Evolutionary conservation across 2,329 filamentous ascomycete genomes (phyloP).

Genomic region (Pseudogymnoascus sp.): DNA sequence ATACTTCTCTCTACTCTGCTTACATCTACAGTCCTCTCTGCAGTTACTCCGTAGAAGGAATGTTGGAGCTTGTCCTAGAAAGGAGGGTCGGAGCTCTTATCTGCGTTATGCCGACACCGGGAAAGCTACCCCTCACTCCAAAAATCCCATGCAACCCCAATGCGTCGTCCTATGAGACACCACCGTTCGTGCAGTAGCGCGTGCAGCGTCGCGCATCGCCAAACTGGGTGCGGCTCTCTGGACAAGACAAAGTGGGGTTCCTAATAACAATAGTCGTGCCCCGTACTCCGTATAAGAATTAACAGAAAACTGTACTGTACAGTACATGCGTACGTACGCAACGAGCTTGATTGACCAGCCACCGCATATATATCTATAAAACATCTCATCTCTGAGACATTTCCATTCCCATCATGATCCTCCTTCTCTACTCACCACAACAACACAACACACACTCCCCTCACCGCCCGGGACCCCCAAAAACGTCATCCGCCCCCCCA

Average conservation of each 20-base stretch:
- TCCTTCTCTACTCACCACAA: background rate
- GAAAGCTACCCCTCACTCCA: conserved; percentile 2
- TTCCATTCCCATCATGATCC: background rate
- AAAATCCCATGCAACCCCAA: conserved; percentile 1
- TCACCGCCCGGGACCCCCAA: background rate
- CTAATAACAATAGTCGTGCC: background rate
- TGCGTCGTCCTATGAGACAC: conserved; percentile 6
- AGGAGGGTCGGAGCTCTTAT: background rate
- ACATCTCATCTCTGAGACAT: background rate
- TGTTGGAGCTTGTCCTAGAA: conserved; percentile 4
- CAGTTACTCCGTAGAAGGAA: background rate
- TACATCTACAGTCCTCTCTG: background rate
- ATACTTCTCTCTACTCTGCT: background rate
- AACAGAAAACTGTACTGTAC: no score
- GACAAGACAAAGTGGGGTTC: background rate
- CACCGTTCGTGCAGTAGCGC: background rate
- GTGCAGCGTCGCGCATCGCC: background rate
- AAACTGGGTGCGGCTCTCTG: conserved; percentile 3
- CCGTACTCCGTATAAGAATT: background rate
- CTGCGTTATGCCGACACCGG: background rate
- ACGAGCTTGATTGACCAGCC: background rate
- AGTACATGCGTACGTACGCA: background rate
- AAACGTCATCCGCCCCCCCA: background rate
- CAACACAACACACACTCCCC: background rate
- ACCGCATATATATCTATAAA: background rate